These are phyloP conservation scores for Botrytis squamosa DNA, from an alignment of 2,329 filamentous ascomycete genomes.

Conservation along the genomic window DNA sequence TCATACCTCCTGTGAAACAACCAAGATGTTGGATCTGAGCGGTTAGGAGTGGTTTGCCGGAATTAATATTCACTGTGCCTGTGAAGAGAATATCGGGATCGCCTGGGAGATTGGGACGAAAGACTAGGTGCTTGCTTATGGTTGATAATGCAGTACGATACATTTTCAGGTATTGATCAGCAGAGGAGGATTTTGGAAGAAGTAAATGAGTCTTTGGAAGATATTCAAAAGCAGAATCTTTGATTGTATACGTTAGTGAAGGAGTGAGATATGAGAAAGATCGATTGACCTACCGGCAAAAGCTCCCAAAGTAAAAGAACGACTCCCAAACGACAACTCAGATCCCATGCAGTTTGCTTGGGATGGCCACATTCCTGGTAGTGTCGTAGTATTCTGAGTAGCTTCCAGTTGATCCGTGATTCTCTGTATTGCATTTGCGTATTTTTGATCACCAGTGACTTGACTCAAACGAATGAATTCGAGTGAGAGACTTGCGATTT, in stretches of 20 bases:
- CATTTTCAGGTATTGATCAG: conserved; percentile 41
- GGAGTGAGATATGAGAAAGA: conserved; percentile 55
- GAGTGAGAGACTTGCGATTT: conserved; percentile 58
- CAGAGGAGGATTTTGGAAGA: conserved; percentile 33
- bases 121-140: conserved; percentile 46
- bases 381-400: conserved; percentile 50
- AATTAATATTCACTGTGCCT: conserved; percentile 42
- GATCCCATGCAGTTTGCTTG: conserved; percentile 51
- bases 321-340: conserved; percentile 43
- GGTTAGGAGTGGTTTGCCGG: conserved; percentile 15
- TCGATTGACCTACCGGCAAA: conserved; percentile 51
- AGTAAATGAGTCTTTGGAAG: conserved; percentile 52
- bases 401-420: conserved; percentile 54
- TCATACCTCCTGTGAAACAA: conserved; percentile 69
- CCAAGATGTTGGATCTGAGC: conserved; percentile 57
- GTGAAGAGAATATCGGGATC: conserved; percentile 49
- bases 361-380: conserved; percentile 62
- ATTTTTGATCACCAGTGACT: conserved; percentile 57
- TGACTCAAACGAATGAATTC: conserved; percentile 63
- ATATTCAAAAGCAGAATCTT: conserved; percentile 62
- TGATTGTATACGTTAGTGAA: conserved; percentile 56
- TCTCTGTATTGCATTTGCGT: conserved; percentile 58
- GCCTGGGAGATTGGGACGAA: conserved; percentile 45
- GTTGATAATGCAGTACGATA: conserved; percentile 45
- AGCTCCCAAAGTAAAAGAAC: conserved; percentile 55